Conservation (phyloP, 352 stramenopile species). For the Thraustochytrium sp. region DNA sequence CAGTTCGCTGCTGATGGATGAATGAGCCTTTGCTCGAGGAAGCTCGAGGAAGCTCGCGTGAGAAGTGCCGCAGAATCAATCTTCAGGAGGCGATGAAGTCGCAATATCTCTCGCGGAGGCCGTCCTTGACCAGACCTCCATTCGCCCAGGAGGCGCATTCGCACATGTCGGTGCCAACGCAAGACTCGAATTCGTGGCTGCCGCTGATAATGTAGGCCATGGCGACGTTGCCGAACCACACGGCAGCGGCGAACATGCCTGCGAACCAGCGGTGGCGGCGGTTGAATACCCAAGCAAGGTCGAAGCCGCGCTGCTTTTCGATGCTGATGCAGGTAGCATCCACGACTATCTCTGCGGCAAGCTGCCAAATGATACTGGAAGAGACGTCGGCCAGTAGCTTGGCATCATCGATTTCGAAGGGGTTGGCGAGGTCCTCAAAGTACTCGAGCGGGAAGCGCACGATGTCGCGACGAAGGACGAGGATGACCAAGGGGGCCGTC, state of each 20-base stretch:
- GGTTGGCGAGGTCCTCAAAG: background rate
- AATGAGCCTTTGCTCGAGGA: too few species aligned
- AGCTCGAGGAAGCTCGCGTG: too few species aligned
- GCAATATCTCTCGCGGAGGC: background rate
- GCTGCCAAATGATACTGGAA: background rate
- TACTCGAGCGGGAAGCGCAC: background rate
- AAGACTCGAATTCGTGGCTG: background rate
- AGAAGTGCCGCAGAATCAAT: too few species aligned
- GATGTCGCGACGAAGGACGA: background rate
- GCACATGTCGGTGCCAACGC: background rate
- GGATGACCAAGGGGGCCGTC: background rate
- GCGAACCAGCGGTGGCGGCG: background rate
- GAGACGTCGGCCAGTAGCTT: background rate
- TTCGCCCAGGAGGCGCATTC: background rate
- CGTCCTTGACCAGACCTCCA: background rate
- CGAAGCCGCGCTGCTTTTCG: slow-evolving; percentile 1
- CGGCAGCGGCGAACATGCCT: background rate
- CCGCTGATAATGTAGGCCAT: background rate
- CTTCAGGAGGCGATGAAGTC: background rate
- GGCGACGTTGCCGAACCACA: background rate
- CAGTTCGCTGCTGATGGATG: too few species aligned
- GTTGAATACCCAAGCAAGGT: background rate
- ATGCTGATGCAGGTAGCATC: slow-evolving; percentile 10
- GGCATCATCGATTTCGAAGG: background rate
- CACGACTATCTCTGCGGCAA: background rate